A percentile compares a stretch with the other conserved stretches of the same genome.
Conservation (phyloP, 1,284 basidiomycete species). For the Crepidotus sp. region DNA sequence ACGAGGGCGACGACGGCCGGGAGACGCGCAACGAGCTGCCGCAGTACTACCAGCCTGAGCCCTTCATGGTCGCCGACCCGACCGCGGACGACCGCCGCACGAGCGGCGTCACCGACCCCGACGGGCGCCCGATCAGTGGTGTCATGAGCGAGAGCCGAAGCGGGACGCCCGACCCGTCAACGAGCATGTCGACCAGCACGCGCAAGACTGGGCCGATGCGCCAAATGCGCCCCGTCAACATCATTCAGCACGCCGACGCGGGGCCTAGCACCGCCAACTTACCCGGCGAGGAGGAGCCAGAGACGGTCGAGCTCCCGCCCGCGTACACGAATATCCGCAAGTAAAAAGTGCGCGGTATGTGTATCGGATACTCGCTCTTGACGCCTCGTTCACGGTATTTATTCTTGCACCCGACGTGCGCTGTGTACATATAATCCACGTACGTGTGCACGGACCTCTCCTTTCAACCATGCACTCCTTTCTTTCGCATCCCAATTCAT, state of each 20-base stretch:
- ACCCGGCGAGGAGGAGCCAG: conserved; percentile 35
- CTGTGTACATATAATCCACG: not conserved
- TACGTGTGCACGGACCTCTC: not conserved
- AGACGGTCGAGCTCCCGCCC: conserved; percentile 73
- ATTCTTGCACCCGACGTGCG: not conserved
- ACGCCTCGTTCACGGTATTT: not conserved
- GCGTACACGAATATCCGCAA: conserved; percentile 58
- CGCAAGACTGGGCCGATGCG: conserved; percentile 40
- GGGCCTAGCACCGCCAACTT: conserved; percentile 39
- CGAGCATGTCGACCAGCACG: conserved; percentile 22
- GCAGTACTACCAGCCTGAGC: conserved; percentile 64
- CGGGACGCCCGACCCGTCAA: conserved; percentile 32
- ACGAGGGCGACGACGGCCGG: conserved; percentile 43
- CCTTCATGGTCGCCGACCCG: conserved; percentile 56
- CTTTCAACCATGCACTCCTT: not conserved
- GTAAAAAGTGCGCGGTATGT: not conserved
- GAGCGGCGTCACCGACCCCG: conserved; percentile 15
- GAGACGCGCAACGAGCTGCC: conserved; percentile 38
- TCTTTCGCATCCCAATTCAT: not conserved
- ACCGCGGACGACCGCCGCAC: conserved; percentile 15
- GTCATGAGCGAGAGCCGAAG: conserved; percentile 26
- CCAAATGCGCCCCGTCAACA: conserved; percentile 59
- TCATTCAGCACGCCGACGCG: conserved; percentile 76
- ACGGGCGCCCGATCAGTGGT: conserved; percentile 29
- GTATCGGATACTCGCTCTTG: not conserved